phyloP scores from a whole-genome alignment of 2,329 filamentous ascomycete species.

The Pseudogymnoascus sp. region DNA sequence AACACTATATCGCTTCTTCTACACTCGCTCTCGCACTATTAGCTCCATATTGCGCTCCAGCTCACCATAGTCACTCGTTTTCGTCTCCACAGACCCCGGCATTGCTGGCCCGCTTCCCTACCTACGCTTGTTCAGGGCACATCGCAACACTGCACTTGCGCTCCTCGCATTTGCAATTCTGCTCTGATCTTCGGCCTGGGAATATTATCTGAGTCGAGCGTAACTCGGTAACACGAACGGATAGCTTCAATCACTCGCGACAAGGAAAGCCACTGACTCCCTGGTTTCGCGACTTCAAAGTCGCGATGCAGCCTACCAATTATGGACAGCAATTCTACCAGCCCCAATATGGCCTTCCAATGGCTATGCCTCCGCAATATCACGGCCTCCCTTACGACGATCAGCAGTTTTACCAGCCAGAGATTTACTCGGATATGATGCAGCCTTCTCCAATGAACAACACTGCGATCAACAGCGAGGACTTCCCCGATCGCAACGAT shows the following conservation, averaged over 20 bases:
- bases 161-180: background rate
- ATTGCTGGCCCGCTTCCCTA: background rate
- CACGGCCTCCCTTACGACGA: background rate
- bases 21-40: background rate
- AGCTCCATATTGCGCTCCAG: background rate
- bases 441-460: background rate
- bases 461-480: background rate
- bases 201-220: background rate
- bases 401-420: background rate
- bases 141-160: background rate
- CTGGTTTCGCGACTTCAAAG: background rate
- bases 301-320: background rate
- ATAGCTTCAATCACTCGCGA: background rate
- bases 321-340: constrained; percentile 3
- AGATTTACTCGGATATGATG: constrained; percentile 6
- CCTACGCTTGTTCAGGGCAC: background rate
- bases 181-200: background rate
- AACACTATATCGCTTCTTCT: background rate
- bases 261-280: background rate
- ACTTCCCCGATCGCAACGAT: constrained; percentile 25
- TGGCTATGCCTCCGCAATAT: background rate
- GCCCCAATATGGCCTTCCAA: background rate
- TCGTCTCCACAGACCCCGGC: background rate
- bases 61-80: constrained; percentile 1
- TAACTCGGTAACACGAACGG: background rate